phyloP scores from a whole-genome alignment of 2,329 filamentous ascomycete species.

The Ascochyta fabae region DNA sequence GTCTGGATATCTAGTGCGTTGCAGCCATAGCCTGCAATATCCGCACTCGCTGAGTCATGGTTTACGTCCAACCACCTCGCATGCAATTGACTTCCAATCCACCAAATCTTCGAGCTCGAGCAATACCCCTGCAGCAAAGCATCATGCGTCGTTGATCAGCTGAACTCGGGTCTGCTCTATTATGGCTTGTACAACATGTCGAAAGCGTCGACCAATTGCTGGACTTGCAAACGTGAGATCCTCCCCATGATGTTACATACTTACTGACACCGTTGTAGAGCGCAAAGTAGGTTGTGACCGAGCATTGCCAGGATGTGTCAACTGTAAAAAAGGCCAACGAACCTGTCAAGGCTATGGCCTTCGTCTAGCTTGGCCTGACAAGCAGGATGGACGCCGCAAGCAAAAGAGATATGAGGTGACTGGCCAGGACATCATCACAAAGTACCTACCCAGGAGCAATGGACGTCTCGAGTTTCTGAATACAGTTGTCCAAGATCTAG shows the following conservation, averaged over 20 bases:
- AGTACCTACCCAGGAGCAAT: neutral
- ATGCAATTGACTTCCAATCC: neutral
- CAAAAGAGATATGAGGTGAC: slow-evolving; percentile 42
- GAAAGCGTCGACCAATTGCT: slow-evolving; percentile 40
- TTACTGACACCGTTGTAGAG: slow-evolving; percentile 41
- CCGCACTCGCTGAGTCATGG: slow-evolving; percentile 10
- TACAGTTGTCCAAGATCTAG: slow-evolving; percentile 23
- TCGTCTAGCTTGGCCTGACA: slow-evolving; percentile 58
- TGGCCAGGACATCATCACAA: neutral
- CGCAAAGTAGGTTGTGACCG: slow-evolving; percentile 59
- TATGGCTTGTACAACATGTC: slow-evolving; percentile 13
- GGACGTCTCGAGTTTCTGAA: slow-evolving; percentile 28
- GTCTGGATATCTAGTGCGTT: neutral
- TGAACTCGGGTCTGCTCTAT: neutral
- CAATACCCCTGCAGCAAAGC: too few species aligned
- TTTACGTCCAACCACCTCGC: neutral
- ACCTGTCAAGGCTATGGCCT: slow-evolving; percentile 55
- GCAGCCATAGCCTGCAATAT: slow-evolving; percentile 4
- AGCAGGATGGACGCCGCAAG: slow-evolving; percentile 54
- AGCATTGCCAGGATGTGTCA: slow-evolving; percentile 52
- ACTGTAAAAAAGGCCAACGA: slow-evolving; percentile 53
- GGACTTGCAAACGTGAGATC: slow-evolving; percentile 53
- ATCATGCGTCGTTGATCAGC: too few species aligned
- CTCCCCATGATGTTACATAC: neutral
- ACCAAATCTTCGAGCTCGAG: neutral